Evolutionary conservation across 2,329 filamentous ascomycete species (phyloP), one percentile per base, ranked within the genome.

Genomic region (Curvularia eragrostidis): DNA sequence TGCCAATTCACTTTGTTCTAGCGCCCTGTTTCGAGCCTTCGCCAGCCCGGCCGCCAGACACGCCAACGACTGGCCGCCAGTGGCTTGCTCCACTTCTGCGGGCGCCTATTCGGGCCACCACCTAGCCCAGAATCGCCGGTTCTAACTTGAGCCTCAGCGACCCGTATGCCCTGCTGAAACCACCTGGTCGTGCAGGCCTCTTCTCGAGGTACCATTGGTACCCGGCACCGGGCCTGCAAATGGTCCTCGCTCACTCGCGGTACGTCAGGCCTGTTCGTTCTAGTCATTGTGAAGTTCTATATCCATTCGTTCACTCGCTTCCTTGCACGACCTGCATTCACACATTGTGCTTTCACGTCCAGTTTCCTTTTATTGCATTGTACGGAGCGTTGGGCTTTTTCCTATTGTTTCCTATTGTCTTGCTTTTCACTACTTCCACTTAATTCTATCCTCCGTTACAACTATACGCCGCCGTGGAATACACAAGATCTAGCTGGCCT

Each of bases 81-180:
- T 67, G 62, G 64, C 69, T 66, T 63, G 62, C 63, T 68, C 69
- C 68, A 62, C 68, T 64, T 62, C 56, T 65, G 52, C 66, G 75
- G 76, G 76, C 75, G 76, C 72, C 67, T 76, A 77, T 69, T 66
- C 66, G 63, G 69, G 69, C 70, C 71, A 68, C 70, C 71, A 63
- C 73, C 67, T 70, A 62, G 52, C 58, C 67, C 58, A 59, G 62
- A 74, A 67, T 66, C 67, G 67, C 70, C 69, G 66, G 63, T 73
- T 73, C 73, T 72, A 73, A 74, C 74, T 76, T 76, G 77, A 78
- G 78, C 73, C 74, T 74, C 75, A 75, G 65, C 68, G 72, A 71
- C 73, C 68, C 75, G 76, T 71, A 73, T 77, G 67, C 70, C 59
- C 72, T 71, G 64, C 66, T 76, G 78, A 78, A 78, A 79, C 78